Percentiles rank a stretch among this genome's conserved stretches.
Evolutionary conservation across 768 basidiomycete species (phyloP).

Genomic region (Cytidiella melzeri): DNA sequence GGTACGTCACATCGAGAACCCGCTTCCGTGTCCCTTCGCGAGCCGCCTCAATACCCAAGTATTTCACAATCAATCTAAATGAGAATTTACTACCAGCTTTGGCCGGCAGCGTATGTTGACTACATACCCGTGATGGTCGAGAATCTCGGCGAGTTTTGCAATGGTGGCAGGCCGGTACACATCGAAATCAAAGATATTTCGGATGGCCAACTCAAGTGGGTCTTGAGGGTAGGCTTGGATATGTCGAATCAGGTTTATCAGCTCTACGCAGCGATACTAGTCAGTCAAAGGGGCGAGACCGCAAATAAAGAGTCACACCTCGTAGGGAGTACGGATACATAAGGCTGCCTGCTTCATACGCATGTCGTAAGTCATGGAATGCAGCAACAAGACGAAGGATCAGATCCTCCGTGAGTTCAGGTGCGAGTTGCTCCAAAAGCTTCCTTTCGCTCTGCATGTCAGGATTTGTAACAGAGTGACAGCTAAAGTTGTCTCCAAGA

Average conservation of each 20-base stretch:
- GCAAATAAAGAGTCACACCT: constrained; percentile 31
- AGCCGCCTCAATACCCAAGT: constrained; percentile 53
- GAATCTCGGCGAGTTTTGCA: constrained; percentile 50
- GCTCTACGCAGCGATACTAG: constrained; percentile 32
- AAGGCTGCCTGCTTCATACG: constrained; percentile 50
- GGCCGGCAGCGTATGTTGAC: background rate
- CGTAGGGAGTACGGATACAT: constrained; percentile 66
- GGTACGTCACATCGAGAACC: constrained; percentile 50
- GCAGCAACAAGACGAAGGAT: constrained; percentile 53
- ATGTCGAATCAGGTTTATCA: constrained; percentile 62
- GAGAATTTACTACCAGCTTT: background rate
- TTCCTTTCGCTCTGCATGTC: constrained; percentile 60
- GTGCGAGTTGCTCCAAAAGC: constrained; percentile 55
- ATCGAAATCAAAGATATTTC: constrained; percentile 69
- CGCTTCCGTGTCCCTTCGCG: constrained; percentile 43
- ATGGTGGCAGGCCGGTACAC: constrained; percentile 61
- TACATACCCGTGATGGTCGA: constrained; percentile 53
- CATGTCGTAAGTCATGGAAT: constrained; percentile 56
- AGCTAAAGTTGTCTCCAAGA: constrained; percentile 62
- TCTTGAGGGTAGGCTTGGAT: constrained; percentile 57
- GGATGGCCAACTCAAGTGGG: constrained; percentile 48
- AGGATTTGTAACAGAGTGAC: constrained; percentile 60
- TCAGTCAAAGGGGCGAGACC: background rate
- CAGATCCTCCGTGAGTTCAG: constrained; percentile 47
- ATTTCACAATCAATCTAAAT: constrained; percentile 42